These are phyloP conservation scores for Boletus rubroflammeus DNA, from an alignment of 768 basidiomycete genomes.

Conservation along the genomic window DNA sequence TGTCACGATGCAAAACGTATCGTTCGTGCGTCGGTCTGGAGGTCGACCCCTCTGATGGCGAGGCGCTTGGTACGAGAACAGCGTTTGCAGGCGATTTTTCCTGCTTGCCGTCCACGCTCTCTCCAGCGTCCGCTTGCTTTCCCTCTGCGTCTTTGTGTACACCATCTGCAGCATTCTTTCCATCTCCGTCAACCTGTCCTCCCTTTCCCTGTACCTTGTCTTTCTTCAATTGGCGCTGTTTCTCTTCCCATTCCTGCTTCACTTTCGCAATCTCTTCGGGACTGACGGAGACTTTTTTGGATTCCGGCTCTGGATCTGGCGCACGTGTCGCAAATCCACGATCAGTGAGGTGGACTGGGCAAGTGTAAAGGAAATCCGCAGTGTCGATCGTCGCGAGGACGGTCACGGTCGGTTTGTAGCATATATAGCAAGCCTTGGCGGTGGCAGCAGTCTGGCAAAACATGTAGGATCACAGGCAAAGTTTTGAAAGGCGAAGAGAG, in stretches of 20 bases:
- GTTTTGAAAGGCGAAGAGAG: background rate
- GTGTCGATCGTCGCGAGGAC: constrained; percentile 84
- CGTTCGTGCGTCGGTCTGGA: constrained; percentile 59
- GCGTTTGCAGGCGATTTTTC: constrained; percentile 21
- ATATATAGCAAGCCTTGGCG: constrained; percentile 71
- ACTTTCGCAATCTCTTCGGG: constrained; percentile 75
- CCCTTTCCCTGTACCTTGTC: constrained; percentile 51
- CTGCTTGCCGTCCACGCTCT: constrained; percentile 26
- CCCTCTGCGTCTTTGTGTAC: constrained; percentile 31
- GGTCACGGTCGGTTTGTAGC: constrained; percentile 74
- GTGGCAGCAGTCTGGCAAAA: constrained; percentile 67
- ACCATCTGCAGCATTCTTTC: constrained; percentile 8
- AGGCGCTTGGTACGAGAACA: constrained; percentile 18
- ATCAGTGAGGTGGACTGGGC: constrained; percentile 77
- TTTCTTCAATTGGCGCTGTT: constrained; percentile 57
- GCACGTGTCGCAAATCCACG: constrained; percentile 64
- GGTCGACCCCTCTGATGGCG: constrained; percentile 32
- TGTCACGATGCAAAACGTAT: constrained; percentile 78
- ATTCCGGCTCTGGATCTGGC: constrained; percentile 39
- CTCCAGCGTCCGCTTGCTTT: constrained; percentile 32
- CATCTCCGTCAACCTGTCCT: constrained; percentile 32
- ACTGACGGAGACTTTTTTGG: constrained; percentile 36
- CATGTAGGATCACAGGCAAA: background rate
- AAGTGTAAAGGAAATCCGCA: constrained; percentile 83
- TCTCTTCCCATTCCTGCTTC: constrained; percentile 78